Evolutionary conservation across 2,329 filamentous ascomycete genomes (phyloP), one percentile per base, ranked within the genome.

Genomic region (Davidsoniella neocaledoniae): DNA sequence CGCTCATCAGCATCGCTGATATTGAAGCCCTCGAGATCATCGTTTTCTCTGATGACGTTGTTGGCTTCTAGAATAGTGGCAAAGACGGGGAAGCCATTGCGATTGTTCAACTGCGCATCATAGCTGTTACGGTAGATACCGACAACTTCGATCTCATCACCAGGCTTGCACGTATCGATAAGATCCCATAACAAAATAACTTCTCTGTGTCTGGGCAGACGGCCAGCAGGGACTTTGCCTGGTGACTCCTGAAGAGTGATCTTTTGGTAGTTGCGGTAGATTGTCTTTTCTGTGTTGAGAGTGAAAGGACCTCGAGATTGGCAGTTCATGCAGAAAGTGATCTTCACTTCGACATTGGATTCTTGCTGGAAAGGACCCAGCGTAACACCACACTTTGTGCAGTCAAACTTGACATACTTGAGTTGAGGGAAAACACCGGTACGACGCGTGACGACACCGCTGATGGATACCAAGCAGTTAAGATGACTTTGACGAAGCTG

Each of bases 251-350:
- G 91, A 10, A 98, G 74, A 0, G 91, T 98, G 58, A 98, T 72
- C 62, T 95, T 98, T 64, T 98, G 91, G 66, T 95, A 98, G 65
- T 98, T 98, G 55, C 91, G 83, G 68, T 98, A 98, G 14, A 98
- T 84, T 0, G 91, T 98, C 71, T 94, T 93, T 63, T 96, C 91
- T 3, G 87, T 91, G 67, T 96, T 96, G 56, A 98, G 71, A 0
- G 82, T 94, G 61, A 98, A 98, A 0, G 91, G 93, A 0, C 91
- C 91, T 39, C 86, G 81, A 38, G 86, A 93, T 66, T 96, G 90
- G 66, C 91, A 98, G 62, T 85, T 91, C 62, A 95, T 90, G 63
- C 91, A 98, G 70, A 85, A 98, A 0, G 84, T 86, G 58, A 98
- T 86, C 67, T 90, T 94, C 61, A 98, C 88, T 64, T 98, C 91